These are phyloP conservation scores for Quercus dentata DNA, from an alignment of 306 rosid genomes.

Conservation along the genomic window DNA sequence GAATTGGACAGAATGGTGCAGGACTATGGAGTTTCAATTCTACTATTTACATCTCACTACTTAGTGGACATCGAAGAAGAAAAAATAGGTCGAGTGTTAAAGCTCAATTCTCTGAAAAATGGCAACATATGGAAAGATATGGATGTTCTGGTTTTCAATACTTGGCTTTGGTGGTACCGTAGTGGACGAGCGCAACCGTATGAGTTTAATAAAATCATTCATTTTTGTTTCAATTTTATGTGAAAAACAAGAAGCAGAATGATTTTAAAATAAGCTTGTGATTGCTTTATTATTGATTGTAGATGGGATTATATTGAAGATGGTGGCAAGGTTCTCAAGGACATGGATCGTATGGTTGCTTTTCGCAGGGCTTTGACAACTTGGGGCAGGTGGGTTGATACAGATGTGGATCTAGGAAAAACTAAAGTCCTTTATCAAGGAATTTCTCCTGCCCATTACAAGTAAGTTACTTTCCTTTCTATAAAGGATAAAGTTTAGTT, in stretches of 20 bases:
- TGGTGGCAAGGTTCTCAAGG: conserved; percentile 37
- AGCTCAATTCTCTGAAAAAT: conserved; percentile 56
- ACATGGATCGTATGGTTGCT: conserved; percentile 73
- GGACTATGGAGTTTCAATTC: conserved; percentile 59
- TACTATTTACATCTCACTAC: conserved; percentile 22
- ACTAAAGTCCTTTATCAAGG: conserved; percentile 63
- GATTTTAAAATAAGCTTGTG: background rate
- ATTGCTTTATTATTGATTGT: conserved; percentile 5
- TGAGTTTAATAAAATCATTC: background rate
- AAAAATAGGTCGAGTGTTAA: conserved; percentile 47
- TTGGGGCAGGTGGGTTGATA: conserved; percentile 71
- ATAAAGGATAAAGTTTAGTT: no score
- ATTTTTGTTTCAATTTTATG: background rate
- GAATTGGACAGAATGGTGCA: conserved; percentile 8
- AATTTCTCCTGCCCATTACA: conserved; percentile 62
- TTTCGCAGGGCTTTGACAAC: conserved; percentile 51
- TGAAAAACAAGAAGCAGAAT: background rate
- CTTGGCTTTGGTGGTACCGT: conserved; percentile 89
- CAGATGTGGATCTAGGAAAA: conserved; percentile 36
- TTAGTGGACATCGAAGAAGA: conserved; percentile 66
- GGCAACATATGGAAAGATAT: conserved; percentile 56
- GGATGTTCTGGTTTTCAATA: conserved; percentile 67
- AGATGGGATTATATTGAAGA: conserved; percentile 74
- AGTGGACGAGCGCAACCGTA: conserved; percentile 58
- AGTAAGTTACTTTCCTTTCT: conserved; percentile 29